Evolutionary conservation across 352 stramenopile species (phyloP), one percentile per base, ranked within the genome.

Genomic region (Globisporangium nunn): DNA sequence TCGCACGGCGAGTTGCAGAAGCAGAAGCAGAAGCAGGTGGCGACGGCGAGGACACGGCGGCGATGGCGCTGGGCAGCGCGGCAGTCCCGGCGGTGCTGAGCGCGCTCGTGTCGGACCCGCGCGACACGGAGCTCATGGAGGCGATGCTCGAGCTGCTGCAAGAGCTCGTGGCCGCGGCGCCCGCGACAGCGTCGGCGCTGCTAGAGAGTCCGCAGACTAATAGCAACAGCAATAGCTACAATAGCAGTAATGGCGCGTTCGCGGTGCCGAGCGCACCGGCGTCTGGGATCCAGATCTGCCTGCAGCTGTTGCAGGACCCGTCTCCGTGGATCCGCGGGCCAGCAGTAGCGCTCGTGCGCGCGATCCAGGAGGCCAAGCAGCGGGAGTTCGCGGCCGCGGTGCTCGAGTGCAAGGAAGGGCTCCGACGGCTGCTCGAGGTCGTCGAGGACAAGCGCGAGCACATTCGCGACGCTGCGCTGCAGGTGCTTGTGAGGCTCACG

Each of bases 111-210:
- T 87, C 82, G 28, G 82, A 93, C 48, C 82, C 82, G 35, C 65
- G 82, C 54, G 82, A 93, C 56, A 89, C 80, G n/a, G 82, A 91
- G 60, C 74, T 93, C 48, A 91, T 93, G 76, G 82, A 93, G 58
- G 68, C 78, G 10, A 87, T 93, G 76, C 67, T 93, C 6, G 82
- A 91, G 64, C 68, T 89, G 14, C 56, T 93, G 11, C 80, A 90
- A 50, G 52, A 65, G 17, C 59, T 89, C 35, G 76, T 91, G 29
- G 61, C 54, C 10, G 70, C 54, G 1, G 66, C 70, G 14, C 71
- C 71, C 0, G 50, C 67, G 4, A 68, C 67, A 1, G 78, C 69
- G 6, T 57, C 69, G 17, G 59, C 77, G 37, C 59, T 91, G 55
- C 64, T 87, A 5, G 50, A 71, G 29, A 58, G 57, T 31, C 62